These are phyloP conservation scores for Gracilaria caudata DNA, from an alignment of 23 red algal species.

Conservation along the genomic window DNA sequence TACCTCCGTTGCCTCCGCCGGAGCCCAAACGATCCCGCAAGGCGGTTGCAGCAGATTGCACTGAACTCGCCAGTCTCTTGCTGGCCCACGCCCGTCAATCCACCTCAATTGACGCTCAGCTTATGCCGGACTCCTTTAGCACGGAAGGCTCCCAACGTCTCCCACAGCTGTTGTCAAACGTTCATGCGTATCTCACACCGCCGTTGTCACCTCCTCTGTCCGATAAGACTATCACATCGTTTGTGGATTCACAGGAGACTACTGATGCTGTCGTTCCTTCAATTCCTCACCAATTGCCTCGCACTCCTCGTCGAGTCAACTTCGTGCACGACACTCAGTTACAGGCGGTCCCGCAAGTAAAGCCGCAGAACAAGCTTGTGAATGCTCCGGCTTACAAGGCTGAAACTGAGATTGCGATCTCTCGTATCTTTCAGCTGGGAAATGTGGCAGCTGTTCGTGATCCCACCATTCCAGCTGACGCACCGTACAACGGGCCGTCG, in stretches of 20 bases:
- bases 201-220: not conserved
- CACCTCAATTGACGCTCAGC: not conserved
- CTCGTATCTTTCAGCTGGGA: conserved; percentile 92
- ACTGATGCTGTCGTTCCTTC: conserved; percentile 47
- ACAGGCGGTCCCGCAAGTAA: not conserved
- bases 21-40: conserved; percentile 13
- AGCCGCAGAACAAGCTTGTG: not conserved
- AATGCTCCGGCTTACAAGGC: conserved; percentile 76
- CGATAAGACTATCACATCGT: not conserved
- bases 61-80: conserved; percentile 6
- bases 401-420: conserved; percentile 92
- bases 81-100: not conserved
- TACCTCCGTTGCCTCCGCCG: conserved; percentile 7
- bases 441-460: conserved; percentile 54
- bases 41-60: not conserved
- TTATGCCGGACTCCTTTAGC: not conserved
- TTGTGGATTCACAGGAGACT: not conserved
- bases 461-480: conserved; percentile 70
- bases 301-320: not conserved
- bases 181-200: conserved; percentile 4
- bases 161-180: not conserved
- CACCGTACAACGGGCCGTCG: conserved; percentile 84
- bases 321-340: not conserved
- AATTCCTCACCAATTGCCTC: not conserved
- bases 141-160: not conserved